phyloP scores from a whole-genome alignment of 768 basidiomycete species.

The Phlebiopsis flavidoalba region DNA sequence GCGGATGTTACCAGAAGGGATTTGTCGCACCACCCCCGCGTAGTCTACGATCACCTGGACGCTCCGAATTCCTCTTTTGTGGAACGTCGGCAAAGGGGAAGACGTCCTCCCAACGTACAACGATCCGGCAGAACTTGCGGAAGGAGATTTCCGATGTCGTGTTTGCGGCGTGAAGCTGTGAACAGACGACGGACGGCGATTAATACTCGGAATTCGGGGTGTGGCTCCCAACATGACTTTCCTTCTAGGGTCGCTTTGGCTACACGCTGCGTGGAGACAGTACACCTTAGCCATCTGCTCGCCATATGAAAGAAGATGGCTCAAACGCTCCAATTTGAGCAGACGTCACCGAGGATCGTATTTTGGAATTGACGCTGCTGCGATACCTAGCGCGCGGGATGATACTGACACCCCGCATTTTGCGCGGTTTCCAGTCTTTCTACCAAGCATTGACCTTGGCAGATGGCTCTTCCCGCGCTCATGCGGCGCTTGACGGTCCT shows the following conservation, averaged over 20 bases:
- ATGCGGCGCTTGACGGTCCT: constrained; percentile 49
- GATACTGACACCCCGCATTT: constrained; percentile 72
- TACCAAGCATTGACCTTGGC: constrained; percentile 13
- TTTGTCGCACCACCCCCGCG: constrained; percentile 71
- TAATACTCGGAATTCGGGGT: constrained; percentile 91
- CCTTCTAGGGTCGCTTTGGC: constrained; percentile 55
- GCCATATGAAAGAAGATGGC: constrained; percentile 37
- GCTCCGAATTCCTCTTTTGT: constrained; percentile 70
- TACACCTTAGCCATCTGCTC: constrained; percentile 18
- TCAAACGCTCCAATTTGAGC: constrained; percentile 46
- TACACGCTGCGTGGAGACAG: constrained; percentile 36
- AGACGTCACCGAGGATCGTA: constrained; percentile 57
- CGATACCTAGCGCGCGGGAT: constrained; percentile 85
- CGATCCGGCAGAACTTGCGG: constrained; percentile 73
- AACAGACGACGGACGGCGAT: constrained; percentile 85
- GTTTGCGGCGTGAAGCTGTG: constrained; percentile 62
- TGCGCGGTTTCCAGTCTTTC: constrained; percentile 42
- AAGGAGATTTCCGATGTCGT: constrained; percentile 70
- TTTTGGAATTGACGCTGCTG: constrained; percentile 86
- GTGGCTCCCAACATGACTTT: constrained; percentile 71
- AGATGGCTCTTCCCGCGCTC: constrained; percentile 34
- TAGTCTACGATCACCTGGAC: constrained; percentile 85
- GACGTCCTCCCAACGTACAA: constrained; percentile 42
- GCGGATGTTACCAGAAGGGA: constrained; percentile 28
- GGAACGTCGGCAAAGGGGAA: constrained; percentile 78